phyloP scores from a whole-genome alignment of 139 green algal genomes.

The Astrephomene gubernaculifera region DNA sequence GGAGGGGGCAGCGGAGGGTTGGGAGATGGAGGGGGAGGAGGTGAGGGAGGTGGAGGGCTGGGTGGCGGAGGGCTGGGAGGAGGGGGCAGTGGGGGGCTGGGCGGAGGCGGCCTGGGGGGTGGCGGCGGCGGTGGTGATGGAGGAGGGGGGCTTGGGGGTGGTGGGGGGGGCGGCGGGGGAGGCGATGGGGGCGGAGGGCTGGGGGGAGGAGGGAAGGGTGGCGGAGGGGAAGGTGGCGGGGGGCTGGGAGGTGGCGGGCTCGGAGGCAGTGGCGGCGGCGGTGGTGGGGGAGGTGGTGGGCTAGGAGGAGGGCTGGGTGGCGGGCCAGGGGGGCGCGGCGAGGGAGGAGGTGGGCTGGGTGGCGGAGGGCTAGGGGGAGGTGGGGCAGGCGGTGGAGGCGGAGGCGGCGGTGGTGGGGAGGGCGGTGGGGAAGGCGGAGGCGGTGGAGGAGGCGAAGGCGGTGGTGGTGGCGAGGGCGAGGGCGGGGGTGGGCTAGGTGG shows the following conservation, averaged over 20 bases:
- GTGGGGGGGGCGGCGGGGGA: neutral
- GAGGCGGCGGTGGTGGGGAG: too few species aligned
- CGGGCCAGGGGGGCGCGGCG: neutral
- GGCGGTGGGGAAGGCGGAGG: neutral
- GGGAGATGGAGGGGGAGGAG: neutral
- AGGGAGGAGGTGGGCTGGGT: neutral
- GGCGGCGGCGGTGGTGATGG: neutral
- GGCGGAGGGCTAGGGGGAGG: too few species aligned
- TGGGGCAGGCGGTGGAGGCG: too few species aligned
- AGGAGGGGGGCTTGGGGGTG: neutral
- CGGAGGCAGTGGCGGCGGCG: neutral
- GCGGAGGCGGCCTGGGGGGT: too few species aligned
- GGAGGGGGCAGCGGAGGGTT: neutral
- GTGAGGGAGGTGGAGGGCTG: neutral
- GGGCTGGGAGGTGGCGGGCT: too few species aligned
- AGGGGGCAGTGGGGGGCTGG: neutral
- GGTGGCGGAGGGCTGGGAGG: neutral
- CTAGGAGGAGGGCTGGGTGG: neutral
- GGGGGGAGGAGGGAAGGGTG: neutral
- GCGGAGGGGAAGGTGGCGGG: neutral
- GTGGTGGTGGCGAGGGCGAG: neutral
- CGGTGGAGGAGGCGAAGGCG: neutral
- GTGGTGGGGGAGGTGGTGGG: neutral
- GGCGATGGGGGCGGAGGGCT: neutral
- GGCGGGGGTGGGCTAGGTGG: neutral